Percentiles rank a stretch among this genome's conserved stretches.
phyloP scores from a whole-genome alignment of 139 green algal genomes.

The Closterium sp. region DNA sequence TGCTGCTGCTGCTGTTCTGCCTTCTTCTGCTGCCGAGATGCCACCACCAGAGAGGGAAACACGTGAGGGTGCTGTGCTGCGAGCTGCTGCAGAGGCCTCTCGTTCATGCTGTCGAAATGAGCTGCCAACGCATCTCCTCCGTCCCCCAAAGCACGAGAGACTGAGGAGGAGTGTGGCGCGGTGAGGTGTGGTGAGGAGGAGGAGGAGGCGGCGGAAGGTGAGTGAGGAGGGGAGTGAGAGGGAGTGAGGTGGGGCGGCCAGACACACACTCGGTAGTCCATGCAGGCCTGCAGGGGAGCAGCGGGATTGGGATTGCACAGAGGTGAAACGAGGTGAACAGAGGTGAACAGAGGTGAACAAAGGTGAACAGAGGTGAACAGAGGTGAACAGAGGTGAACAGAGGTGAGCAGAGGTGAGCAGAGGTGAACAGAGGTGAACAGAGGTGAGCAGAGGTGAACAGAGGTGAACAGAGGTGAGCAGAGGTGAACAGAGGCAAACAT shows the following conservation, averaged over 20 bases:
- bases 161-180: neutral
- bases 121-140: neutral
- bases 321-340: neutral
- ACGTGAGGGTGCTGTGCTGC: neutral
- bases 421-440: too few relatives aligned
- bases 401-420: too few relatives aligned
- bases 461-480: too few relatives aligned
- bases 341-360: too few relatives aligned
- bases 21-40: neutral
- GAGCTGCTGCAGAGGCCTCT: neutral
- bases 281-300: slow-evolving; percentile 21
- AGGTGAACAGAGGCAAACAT: too few relatives aligned
- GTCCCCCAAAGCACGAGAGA: neutral
- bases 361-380: too few relatives aligned
- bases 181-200: neutral
- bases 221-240: neutral
- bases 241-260: slow-evolving; percentile 32
- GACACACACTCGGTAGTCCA: slow-evolving; percentile 55
- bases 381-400: too few relatives aligned
- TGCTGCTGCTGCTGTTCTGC: neutral
- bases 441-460: too few relatives aligned
- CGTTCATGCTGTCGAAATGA: neutral
- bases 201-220: too few relatives aligned
- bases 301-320: too few relatives aligned
- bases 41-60: neutral